Percentiles rank a stretch among this genome's conserved stretches.
These are phyloP conservation scores for Amanita pseudoporphyria DNA, from an alignment of 768 basidiomycete genomes.

Conservation along the genomic window DNA sequence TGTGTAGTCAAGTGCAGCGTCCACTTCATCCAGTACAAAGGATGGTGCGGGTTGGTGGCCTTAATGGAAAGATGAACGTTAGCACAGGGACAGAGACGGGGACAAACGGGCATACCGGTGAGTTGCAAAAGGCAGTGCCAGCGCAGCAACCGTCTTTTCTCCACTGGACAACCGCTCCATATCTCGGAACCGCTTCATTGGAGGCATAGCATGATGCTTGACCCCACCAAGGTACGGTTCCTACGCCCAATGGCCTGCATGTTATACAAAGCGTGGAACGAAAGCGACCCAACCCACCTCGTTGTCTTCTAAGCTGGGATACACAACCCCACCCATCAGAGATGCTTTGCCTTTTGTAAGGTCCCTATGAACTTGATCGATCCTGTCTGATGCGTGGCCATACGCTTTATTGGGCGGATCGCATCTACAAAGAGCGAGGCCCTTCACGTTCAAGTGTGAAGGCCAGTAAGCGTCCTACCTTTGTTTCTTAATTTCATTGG, in stretches of 20 bases:
- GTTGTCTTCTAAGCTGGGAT: constrained; percentile 90
- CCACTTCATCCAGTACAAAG: constrained; percentile 98
- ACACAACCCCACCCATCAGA: constrained; percentile 94
- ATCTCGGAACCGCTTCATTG: constrained; percentile 98
- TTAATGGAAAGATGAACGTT: background rate
- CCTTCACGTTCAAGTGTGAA: background rate
- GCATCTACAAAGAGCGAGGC: constrained; percentile 24
- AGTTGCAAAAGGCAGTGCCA: constrained; percentile 94
- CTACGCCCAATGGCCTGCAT: constrained; percentile 10
- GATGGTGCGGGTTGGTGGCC: constrained; percentile 97
- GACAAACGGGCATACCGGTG: constrained; percentile 51
- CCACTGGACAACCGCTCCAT: constrained; percentile 99
- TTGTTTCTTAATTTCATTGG: constrained; percentile 77
- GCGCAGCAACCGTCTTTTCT: constrained; percentile 96
- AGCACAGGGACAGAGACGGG: background rate
- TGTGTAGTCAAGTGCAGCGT: constrained; percentile 97
- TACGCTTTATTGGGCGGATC: constrained; percentile 95
- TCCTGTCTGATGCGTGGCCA: constrained; percentile 89
- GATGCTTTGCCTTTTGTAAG: constrained; percentile 92
- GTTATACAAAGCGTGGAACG: background rate
- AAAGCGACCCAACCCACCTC: constrained; percentile 46
- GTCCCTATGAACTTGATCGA: constrained; percentile 96
- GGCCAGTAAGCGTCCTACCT: constrained; percentile 36
- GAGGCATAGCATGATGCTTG: constrained; percentile 99
- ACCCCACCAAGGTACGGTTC: constrained; percentile 45